Conservation (phyloP, 495 filamentous ascomycete genomes). For the Halenospora varia region DNA sequence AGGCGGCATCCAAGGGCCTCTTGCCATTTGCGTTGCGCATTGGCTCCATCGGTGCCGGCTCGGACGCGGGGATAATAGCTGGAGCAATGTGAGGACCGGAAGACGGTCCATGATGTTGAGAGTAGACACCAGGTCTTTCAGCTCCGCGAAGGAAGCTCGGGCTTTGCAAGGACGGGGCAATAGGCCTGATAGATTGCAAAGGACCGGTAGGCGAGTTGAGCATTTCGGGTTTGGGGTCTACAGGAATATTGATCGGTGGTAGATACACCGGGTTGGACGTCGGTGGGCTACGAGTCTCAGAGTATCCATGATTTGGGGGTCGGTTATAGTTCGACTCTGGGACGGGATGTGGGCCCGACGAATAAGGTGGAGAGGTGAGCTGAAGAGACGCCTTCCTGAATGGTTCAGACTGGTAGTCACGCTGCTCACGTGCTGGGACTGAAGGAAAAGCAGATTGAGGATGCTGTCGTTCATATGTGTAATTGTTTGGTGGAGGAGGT, state of each 20-base stretch:
- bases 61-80: not conserved
- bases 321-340: slow-evolving; percentile 4
- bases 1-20: slow-evolving; percentile 26
- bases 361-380: not conserved
- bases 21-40: slow-evolving; percentile 17
- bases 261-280: not conserved
- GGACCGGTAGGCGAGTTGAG: slow-evolving; percentile 15
- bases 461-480: slow-evolving; percentile 11
- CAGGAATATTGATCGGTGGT: slow-evolving; percentile 2
- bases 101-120: slow-evolving; percentile 1
- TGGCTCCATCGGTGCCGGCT: slow-evolving; percentile 10
- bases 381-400: slow-evolving; percentile 1
- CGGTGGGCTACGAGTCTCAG: not conserved
- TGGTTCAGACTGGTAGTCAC: not conserved
- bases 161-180: slow-evolving; percentile 12
- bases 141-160: slow-evolving; percentile 6
- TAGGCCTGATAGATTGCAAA: slow-evolving; percentile 3
- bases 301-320: not conserved
- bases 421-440: slow-evolving; percentile 9
- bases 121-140: slow-evolving; percentile 5
- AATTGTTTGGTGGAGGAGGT: slow-evolving; percentile 1
- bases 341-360: not conserved
- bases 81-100: not conserved
- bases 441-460: slow-evolving; percentile 14
- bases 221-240: slow-evolving; percentile 8